These are phyloP conservation scores for Cordyceps javanica DNA, from an alignment of 2,329 filamentous ascomycete species.

Conservation along the genomic window DNA sequence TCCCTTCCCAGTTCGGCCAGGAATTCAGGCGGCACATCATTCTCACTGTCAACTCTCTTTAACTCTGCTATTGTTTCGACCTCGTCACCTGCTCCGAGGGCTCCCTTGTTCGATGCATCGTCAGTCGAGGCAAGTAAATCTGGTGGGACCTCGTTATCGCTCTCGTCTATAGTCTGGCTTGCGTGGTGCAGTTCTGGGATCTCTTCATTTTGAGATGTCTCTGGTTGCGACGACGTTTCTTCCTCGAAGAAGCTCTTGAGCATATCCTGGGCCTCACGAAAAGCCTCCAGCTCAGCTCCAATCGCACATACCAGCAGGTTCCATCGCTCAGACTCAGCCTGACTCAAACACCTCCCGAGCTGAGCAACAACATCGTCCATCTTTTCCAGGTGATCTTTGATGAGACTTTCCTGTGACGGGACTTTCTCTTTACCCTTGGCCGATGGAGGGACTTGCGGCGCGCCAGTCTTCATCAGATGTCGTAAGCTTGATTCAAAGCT, in stretches of 20 bases:
- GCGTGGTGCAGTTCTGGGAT: not conserved
- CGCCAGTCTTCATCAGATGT: constrained; percentile 40
- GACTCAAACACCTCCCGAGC: constrained; percentile 46
- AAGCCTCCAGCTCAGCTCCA: constrained; percentile 65
- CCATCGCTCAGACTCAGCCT: constrained; percentile 60
- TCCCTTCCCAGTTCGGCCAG: constrained; percentile 35
- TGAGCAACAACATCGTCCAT: constrained; percentile 52
- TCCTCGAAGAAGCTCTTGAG: constrained; percentile 29
- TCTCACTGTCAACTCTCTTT: constrained; percentile 30
- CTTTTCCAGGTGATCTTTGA: constrained; percentile 42
- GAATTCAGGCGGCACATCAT: constrained; percentile 48
- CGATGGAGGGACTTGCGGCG: constrained; percentile 1
- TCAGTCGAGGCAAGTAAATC: constrained; percentile 29
- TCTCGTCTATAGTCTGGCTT: constrained; percentile 12
- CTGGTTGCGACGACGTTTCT: constrained; percentile 9
- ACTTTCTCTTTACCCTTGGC: constrained; percentile 26
- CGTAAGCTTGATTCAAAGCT: constrained; percentile 60
- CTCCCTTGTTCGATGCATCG: constrained; percentile 19
- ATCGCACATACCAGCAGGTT: constrained; percentile 70
- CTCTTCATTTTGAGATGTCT: not conserved
- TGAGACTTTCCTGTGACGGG: constrained; percentile 29
- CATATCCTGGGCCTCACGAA: constrained; percentile 53
- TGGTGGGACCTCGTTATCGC: constrained; percentile 18
- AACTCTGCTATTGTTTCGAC: not conserved
- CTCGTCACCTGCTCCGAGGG: not conserved